Evolutionary conservation across 1,139 yeast species (phyloP), one percentile per base, ranked within the genome.

Genomic region (Taphrina pruni): DNA sequence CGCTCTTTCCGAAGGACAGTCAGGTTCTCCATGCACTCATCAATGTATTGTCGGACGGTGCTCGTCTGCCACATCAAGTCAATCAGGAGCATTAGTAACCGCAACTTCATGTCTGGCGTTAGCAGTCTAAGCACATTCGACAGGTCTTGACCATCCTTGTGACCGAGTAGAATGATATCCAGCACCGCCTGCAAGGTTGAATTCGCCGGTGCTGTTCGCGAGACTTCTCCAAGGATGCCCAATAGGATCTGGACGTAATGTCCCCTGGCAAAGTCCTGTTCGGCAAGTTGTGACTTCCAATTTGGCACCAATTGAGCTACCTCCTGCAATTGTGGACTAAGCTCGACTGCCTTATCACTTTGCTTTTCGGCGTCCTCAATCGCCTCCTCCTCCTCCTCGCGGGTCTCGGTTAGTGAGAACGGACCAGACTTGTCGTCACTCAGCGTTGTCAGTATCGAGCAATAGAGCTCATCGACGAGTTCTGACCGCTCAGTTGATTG

Each of bases 181-280:
- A 94, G 91, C 66, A 88, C 77, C 1, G 78, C 76, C 60, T 82
- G 82, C 71, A 82, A 84, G 1, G 86, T 83, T 51, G 80, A 79
- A 17, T 78, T 80, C 69, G 88, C 84, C 32, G 32, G 32, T 35
- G 36, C 50, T 12, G 46, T 12, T n/a, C 14, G n/a, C 35, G 61
- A 65, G 6, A 79, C 77, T 0, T 80, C 79, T 41, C 81, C 76
- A 41, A 92, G 81, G 4, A 92, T 81, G 21, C 97, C 97, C 58
- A 92, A 78, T 46, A 92, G 78, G 60, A 89, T 85, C 56, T 88
- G 83, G 74, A 90, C 88, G 97, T 97, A 93, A 70, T 87, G 87
- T 4, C 97, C 97, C 75, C 90, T 93, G 74, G 84, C 87, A 77
- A 89, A 94, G 74, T 85, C 85, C 70, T 97, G 85, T 72, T 85